Evolutionary conservation across 192 early-diverging fungal genomes (phyloP).

Genomic region (Backusella tuberculispora): DNA sequence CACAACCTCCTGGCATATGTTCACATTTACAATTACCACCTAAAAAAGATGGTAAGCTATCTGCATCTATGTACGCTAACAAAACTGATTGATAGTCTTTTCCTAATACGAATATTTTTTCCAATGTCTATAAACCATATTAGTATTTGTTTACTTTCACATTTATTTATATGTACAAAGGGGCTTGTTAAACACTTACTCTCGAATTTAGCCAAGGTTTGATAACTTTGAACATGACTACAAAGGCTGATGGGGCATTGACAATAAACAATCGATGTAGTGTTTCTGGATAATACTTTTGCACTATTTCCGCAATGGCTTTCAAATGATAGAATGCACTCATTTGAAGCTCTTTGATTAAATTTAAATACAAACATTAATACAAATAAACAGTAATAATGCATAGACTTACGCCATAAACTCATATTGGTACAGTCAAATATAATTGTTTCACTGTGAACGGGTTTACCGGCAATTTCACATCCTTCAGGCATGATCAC

Average conservation of each 20-base stretch:
- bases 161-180: background rate
- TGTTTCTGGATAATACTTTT: slow-evolving; percentile 92
- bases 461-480: slow-evolving; percentile 57
- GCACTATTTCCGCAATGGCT: slow-evolving; percentile 79
- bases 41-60: slow-evolving; percentile 67
- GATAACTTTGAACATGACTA: slow-evolving; percentile 72
- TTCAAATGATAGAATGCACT: slow-evolving; percentile 66
- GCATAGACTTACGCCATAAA: slow-evolving; percentile 59
- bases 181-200: slow-evolving; percentile 30
- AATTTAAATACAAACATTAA: background rate
- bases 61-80: slow-evolving; percentile 64
- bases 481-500: slow-evolving; percentile 80
- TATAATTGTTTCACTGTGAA: slow-evolving; percentile 84
- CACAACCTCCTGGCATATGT: slow-evolving; percentile 71
- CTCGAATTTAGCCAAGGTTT: slow-evolving; percentile 75
- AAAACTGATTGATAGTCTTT: slow-evolving; percentile 60
- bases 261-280: slow-evolving; percentile 88
- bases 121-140: slow-evolving; percentile 42
- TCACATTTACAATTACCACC: slow-evolving; percentile 73
- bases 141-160: background rate
- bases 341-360: slow-evolving; percentile 52
- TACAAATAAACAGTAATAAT: background rate
- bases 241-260: slow-evolving; percentile 89
- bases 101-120: slow-evolving; percentile 67
- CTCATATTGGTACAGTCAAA: slow-evolving; percentile 87